Percentiles rank a stretch among this genome's conserved stretches.
phyloP scores from a whole-genome alignment of 331 rosid species.

The Pyrus hybrid region DNA sequence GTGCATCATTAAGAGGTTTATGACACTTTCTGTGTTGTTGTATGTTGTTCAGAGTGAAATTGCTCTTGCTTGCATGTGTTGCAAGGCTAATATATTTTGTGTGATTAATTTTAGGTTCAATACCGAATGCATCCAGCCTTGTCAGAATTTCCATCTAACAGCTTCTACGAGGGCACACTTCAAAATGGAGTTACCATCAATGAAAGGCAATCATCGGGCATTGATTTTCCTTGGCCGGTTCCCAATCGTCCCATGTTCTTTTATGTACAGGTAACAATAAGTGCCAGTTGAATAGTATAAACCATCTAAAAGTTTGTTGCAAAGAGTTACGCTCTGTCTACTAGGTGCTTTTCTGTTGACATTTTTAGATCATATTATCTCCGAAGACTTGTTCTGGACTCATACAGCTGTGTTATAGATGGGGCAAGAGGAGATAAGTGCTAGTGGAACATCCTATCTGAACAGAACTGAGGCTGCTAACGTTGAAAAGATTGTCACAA shows the following conservation, averaged over 20 bases:
- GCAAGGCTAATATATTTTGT: background rate
- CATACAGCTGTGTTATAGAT: constrained; percentile 41
- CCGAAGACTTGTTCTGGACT: background rate
- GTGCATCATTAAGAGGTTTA: background rate
- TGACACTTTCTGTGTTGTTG: too few species aligned
- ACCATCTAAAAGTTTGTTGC: too few species aligned
- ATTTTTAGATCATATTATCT: background rate
- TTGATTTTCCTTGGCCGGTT: constrained; percentile 99
- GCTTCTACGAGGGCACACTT: constrained; percentile 96
- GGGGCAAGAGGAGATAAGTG: constrained; percentile 99
- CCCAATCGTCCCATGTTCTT: constrained; percentile 99
- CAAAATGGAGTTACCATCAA: constrained; percentile 97
- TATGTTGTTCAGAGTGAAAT: background rate
- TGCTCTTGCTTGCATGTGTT: background rate
- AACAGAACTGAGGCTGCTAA: constrained; percentile 99
- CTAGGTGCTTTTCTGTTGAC: background rate
- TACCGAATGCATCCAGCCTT: constrained; percentile 98
- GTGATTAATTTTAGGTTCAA: constrained; percentile 63
- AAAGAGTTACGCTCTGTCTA: background rate
- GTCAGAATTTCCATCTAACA: constrained; percentile 96
- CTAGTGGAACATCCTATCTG: constrained; percentile 94
- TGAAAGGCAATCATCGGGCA: constrained; percentile 91
- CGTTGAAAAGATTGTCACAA: constrained; percentile 96
- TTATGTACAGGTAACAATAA: constrained; percentile 76
- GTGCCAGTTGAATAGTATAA: background rate